Base-by-base conservation (phyloP, 2,329 filamentous ascomycete species). In the Xylariaceae sp. region DNA sequence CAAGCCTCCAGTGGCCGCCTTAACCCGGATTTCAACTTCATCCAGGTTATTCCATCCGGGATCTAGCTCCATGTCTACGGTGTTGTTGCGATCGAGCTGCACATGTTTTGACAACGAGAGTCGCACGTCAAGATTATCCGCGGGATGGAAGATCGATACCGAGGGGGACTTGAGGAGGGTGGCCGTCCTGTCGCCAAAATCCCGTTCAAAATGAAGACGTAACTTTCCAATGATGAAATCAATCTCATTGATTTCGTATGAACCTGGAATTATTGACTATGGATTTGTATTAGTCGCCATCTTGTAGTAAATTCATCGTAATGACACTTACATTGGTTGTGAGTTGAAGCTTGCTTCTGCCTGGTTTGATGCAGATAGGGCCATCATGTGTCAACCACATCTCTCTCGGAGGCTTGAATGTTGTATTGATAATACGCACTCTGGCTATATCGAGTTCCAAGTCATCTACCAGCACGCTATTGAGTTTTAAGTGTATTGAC, bases 71-170 rank as follows among this genome's bases (percentile, higher is more conserved):
- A 98, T 70, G 47, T 95, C 87, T 1, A 97, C 72, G 1, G 80
- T 83, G 46, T 87, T 87, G 56, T 84, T 83, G 54, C 83, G 83
- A 61, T 94, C 88, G 5, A 98, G 79, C 50, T 92, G 83, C 20
- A 94, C 84, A 36, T 83, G 72, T 50, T 79, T 85, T 0, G 86
- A 82, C 0, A 86, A 74, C 34, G 71, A 74, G 6, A 94, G 69
- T 39, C 76, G 77, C 2, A 86, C 79, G 48, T 88, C 79, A 4
- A 96, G 78, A 0, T 86, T 79, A 37, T 82, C 74, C 1, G 76
- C 66, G 14, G 82, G 79, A 23, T 90, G 86, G 61, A 88, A 95
- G 22, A 92, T 75, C n/a, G 82, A 75, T 1, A 94, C 73, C 6
- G 79, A 77, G 0, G 84, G 74, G 14, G 76, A 72, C 34, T 69